Conservation (phyloP, 306 rosid species). For the Mucuna pruriens region DNA sequence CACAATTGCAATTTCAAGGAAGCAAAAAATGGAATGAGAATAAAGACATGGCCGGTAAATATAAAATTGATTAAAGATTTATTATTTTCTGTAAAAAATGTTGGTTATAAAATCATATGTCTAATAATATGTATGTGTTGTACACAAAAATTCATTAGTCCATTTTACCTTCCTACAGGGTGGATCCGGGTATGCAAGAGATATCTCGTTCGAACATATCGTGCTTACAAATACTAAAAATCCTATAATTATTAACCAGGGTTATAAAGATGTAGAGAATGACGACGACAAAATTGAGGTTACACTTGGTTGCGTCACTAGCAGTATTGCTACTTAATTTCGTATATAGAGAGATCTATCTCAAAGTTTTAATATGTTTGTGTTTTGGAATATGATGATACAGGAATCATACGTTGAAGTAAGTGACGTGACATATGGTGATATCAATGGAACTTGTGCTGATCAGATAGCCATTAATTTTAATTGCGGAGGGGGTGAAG, state of each 20-base stretch:
- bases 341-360: background rate
- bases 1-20: slow-evolving; percentile 19
- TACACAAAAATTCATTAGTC: background rate
- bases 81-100: background rate
- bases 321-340: background rate
- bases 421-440: slow-evolving; percentile 17
- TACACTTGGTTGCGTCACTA: background rate
- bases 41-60: slow-evolving; percentile 36
- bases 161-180: background rate
- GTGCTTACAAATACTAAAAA: slow-evolving; percentile 10
- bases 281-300: background rate
- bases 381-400: slow-evolving; percentile 1
- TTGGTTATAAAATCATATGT: background rate
- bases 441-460: slow-evolving; percentile 22
- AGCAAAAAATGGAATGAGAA: slow-evolving; percentile 35
- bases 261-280: background rate
- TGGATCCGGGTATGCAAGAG: slow-evolving; percentile 38
- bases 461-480: slow-evolving; percentile 3
- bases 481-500: background rate
- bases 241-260: slow-evolving; percentile 36
- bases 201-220: slow-evolving; percentile 31
- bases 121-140: background rate
- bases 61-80: background rate
- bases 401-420: slow-evolving; percentile 15
- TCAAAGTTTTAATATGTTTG: background rate